phyloP scores from a whole-genome alignment of 2,329 filamentous ascomycete genomes.

The Eutypa lata region DNA sequence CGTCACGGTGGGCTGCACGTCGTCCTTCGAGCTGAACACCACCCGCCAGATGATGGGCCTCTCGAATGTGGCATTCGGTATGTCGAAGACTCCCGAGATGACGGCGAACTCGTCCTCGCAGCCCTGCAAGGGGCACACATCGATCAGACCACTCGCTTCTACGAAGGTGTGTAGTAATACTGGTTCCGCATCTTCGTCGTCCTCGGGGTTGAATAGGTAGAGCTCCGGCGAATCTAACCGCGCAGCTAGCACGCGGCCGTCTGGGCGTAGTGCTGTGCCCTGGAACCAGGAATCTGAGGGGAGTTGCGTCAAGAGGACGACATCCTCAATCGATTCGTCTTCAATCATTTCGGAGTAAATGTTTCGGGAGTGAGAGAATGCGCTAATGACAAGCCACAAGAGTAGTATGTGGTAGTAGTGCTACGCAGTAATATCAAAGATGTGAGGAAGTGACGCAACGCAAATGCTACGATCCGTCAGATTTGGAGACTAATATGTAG shows the following conservation, averaged over 20 bases:
- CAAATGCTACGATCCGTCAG: background rate
- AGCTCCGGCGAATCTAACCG: slow-evolving; percentile 28
- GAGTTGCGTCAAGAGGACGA: slow-evolving; percentile 27
- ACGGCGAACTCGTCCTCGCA: slow-evolving; percentile 25
- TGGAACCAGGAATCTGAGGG: slow-evolving; percentile 30
- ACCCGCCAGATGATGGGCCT: slow-evolving; percentile 25
- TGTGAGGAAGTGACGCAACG: too few species aligned
- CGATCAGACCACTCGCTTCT: slow-evolving; percentile 23
- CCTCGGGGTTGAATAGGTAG: slow-evolving; percentile 25
- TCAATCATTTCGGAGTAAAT: slow-evolving; percentile 17
- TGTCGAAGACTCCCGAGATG: slow-evolving; percentile 21
- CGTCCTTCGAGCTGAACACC: slow-evolving; percentile 25
- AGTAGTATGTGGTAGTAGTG: too few species aligned
- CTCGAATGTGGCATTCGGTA: slow-evolving; percentile 26
- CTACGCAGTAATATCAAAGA: too few species aligned
- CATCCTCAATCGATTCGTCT: slow-evolving; percentile 19
- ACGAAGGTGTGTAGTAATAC: slow-evolving; percentile 23
- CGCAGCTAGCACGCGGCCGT: slow-evolving; percentile 25
- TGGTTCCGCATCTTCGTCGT: slow-evolving; percentile 21
- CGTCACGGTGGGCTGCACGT: slow-evolving; percentile 16
- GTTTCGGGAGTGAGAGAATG: background rate
- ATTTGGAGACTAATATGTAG: background rate
- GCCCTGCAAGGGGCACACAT: slow-evolving; percentile 22
- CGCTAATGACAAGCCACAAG: background rate
- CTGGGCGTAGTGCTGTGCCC: slow-evolving; percentile 25